Conservation (phyloP, 2,329 filamentous ascomycete species). For the Pseudogymnoascus sp. region DNA sequence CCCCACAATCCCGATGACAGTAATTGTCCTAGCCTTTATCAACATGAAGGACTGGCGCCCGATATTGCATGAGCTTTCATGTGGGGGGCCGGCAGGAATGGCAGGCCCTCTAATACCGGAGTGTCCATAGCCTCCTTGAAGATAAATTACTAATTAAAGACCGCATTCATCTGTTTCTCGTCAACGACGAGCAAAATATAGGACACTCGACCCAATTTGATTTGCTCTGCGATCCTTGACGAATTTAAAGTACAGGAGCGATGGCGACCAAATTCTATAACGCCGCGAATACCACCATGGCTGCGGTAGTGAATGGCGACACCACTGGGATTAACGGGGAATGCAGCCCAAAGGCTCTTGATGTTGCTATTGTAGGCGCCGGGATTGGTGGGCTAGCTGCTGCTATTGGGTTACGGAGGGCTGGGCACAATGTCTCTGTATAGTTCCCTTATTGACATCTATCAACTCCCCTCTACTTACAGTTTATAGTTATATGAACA, state of each 20-base stretch:
- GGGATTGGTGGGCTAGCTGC: slow-evolving; percentile 46
- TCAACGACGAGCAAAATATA: neutral
- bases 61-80: neutral
- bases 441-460: neutral
- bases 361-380: slow-evolving; percentile 16
- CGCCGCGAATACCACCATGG: neutral
- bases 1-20: neutral
- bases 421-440: slow-evolving; percentile 18
- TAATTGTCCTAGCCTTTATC: neutral
- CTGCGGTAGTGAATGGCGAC: neutral
- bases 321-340: neutral
- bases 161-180: neutral
- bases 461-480: neutral
- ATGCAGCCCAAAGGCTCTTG: neutral
- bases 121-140: neutral
- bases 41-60: neutral
- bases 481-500: slow-evolving; percentile 43
- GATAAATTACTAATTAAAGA: neutral
- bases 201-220: neutral
- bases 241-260: neutral
- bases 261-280: neutral
- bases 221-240: neutral
- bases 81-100: neutral
- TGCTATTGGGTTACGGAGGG: slow-evolving; percentile 34
- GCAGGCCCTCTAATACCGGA: neutral